These are phyloP conservation scores for Trichoderma koningii DNA, from an alignment of 2,329 filamentous ascomycete genomes.

Conservation along the genomic window DNA sequence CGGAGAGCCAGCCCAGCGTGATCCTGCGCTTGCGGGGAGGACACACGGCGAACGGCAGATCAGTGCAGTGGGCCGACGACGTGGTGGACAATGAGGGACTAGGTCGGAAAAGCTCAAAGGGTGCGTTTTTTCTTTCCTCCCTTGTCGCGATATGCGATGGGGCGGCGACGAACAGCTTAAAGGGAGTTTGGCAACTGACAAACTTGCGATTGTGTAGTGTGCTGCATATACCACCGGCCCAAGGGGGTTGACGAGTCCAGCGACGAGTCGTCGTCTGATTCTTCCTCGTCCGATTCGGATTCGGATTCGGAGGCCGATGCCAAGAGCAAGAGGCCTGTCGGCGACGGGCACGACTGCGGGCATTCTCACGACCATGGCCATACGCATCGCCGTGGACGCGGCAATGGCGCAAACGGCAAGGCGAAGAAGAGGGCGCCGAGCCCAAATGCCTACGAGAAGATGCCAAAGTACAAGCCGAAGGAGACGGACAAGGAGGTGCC, in stretches of 20 bases:
- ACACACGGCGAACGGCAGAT: slow-evolving; percentile 51
- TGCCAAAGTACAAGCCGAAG: slow-evolving; percentile 53
- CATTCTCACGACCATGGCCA: slow-evolving; percentile 41
- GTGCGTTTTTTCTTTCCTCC: slow-evolving; percentile 47
- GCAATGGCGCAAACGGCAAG: slow-evolving; percentile 35
- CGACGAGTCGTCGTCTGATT: slow-evolving; percentile 55
- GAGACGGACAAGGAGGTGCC: not conserved
- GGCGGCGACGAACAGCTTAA: too few relatives aligned
- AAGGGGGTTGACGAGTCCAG: slow-evolving; percentile 81
- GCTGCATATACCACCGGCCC: slow-evolving; percentile 95
- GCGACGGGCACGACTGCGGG: slow-evolving; percentile 33
- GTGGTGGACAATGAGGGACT: slow-evolving; percentile 95
- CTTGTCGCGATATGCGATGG: too few relatives aligned
- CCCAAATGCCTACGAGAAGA: slow-evolving; percentile 81
- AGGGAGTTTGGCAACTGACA: not conserved
- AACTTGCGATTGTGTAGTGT: slow-evolving; percentile 61
- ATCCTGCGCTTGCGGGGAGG: slow-evolving; percentile 56
- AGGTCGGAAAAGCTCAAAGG: slow-evolving; percentile 92
- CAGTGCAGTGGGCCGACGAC: slow-evolving; percentile 89
- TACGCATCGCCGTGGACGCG: slow-evolving; percentile 32
- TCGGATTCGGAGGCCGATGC: slow-evolving; percentile 43
- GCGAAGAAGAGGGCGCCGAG: slow-evolving; percentile 57
- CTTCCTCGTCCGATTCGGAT: slow-evolving; percentile 59
- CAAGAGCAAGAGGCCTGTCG: slow-evolving; percentile 45
- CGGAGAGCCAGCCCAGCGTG: slow-evolving; percentile 42